Conservation (phyloP, 441 rosid species). For the Erodium chrysanthum region DNA sequence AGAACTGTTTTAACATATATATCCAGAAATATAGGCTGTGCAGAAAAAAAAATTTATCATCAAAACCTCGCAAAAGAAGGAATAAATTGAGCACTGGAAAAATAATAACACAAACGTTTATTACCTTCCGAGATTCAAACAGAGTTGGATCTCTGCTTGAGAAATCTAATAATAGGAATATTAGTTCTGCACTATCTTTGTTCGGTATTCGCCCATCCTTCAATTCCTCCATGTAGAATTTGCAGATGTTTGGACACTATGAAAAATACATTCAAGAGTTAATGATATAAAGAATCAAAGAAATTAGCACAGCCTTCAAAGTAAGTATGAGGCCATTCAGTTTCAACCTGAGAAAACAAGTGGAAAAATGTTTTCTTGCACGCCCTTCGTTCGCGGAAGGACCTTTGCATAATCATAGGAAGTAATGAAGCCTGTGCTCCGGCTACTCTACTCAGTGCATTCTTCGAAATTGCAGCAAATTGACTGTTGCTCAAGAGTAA, state of each 20-base stretch:
- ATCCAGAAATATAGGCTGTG: slow-evolving; percentile 69
- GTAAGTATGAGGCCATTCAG: slow-evolving; percentile 1
- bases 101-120: slow-evolving; percentile 10
- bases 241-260: slow-evolving; percentile 59
- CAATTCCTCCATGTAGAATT: slow-evolving; percentile 49
- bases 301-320: not conserved
- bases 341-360: slow-evolving; percentile 45
- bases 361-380: slow-evolving; percentile 51
- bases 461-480: slow-evolving; percentile 64
- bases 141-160: slow-evolving; percentile 36
- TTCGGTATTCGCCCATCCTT: slow-evolving; percentile 58
- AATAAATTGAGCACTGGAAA: not conserved
- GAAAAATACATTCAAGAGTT: slow-evolving; percentile 13
- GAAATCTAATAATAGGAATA: slow-evolving; percentile 58
- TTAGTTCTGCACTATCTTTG: slow-evolving; percentile 64
- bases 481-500: slow-evolving; percentile 63
- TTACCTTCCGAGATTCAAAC: slow-evolving; percentile 63
- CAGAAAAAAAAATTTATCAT: slow-evolving; percentile 21
- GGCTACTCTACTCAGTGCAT: slow-evolving; percentile 68
- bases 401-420: slow-evolving; percentile 46
- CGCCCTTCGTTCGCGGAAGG: slow-evolving; percentile 61
- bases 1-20: slow-evolving; percentile 73
- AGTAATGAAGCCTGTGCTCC: slow-evolving; percentile 69
- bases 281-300: slow-evolving; percentile 1
- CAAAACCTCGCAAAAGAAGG: slow-evolving; percentile 12